These are phyloP conservation scores for Lactarius quietus DNA, from an alignment of 768 basidiomycete species.

Conservation along the genomic window DNA sequence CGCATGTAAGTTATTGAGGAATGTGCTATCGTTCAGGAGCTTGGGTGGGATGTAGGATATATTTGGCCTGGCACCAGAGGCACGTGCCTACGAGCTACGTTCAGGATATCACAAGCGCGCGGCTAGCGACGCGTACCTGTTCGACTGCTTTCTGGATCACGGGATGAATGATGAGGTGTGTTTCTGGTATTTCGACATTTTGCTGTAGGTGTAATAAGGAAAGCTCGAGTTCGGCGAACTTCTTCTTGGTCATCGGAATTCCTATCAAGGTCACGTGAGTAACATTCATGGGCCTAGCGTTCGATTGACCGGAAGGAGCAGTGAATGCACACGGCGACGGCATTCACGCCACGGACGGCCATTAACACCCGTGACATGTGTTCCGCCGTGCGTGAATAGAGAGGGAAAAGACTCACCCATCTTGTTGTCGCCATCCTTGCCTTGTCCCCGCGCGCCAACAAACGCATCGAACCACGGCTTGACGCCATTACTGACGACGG, in stretches of 20 bases:
- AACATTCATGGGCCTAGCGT: background rate
- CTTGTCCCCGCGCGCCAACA: constrained; percentile 74
- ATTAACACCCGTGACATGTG: background rate
- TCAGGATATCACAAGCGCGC: background rate
- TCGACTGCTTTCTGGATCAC: constrained; percentile 85
- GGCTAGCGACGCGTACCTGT: constrained; percentile 33
- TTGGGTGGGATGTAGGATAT: constrained; percentile 71
- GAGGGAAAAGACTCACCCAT: constrained; percentile 51
- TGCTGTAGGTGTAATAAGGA: constrained; percentile 94
- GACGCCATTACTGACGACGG: constrained; percentile 90
- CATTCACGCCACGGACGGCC: background rate
- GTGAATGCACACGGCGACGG: background rate
- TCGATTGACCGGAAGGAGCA: background rate
- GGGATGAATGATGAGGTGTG: constrained; percentile 88
- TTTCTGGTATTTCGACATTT: constrained; percentile 98
- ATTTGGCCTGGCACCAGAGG: constrained; percentile 58
- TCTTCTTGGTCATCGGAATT: constrained; percentile 98
- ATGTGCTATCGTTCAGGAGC: constrained; percentile 79
- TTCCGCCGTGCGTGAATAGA: background rate
- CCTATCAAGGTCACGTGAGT: constrained; percentile 37
- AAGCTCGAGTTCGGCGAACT: constrained; percentile 96
- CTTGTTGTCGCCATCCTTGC: constrained; percentile 76
- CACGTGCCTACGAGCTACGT: constrained; percentile 38
- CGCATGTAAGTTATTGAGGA: constrained; percentile 88
- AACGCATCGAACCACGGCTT: constrained; percentile 99